These are phyloP conservation scores for Colletotrichum tropicicola DNA, from an alignment of 2,329 filamentous ascomycete species.

Conservation along the genomic window DNA sequence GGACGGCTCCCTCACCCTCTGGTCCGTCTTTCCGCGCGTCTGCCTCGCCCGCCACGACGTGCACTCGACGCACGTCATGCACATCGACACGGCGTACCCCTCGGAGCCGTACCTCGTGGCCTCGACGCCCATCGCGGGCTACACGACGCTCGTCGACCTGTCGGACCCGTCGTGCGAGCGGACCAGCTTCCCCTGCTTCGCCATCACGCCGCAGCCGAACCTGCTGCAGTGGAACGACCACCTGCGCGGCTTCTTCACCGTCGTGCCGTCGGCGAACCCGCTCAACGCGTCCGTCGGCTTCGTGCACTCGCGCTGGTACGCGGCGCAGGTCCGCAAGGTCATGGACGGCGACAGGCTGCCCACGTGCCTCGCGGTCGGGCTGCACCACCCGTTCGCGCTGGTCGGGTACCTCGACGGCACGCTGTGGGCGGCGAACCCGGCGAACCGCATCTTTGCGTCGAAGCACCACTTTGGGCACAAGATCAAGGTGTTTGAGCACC, in stretches of 20 bases:
- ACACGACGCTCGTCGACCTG: conserved; percentile 62
- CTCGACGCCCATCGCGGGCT: conserved; percentile 63
- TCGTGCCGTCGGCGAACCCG: conserved; percentile 62
- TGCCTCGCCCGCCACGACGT: conserved; percentile 61
- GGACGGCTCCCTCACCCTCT: conserved; percentile 65
- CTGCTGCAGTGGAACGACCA: conserved; percentile 64
- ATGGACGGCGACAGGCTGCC: conserved; percentile 60
- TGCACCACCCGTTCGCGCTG: conserved; percentile 62
- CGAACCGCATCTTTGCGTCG: conserved; percentile 51
- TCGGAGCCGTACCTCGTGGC: conserved; percentile 65
- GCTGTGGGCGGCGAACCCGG: conserved; percentile 57
- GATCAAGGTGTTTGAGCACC: conserved; percentile 61
- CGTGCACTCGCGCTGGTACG: conserved; percentile 58
- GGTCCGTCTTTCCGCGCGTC: conserved; percentile 60
- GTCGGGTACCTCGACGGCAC: conserved; percentile 64
- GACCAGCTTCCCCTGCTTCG: conserved; percentile 60
- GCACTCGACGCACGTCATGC: conserved; percentile 63
- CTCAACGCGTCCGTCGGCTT: conserved; percentile 63
- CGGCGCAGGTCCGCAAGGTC: conserved; percentile 61
- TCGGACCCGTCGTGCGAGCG: conserved; percentile 60
- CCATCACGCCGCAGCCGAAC: conserved; percentile 61
- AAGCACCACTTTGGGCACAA: conserved; percentile 49
- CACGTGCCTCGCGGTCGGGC: conserved; percentile 58
- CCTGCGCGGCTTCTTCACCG: conserved; percentile 62
- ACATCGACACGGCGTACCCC: conserved; percentile 65